Percentiles rank a stretch among this genome's conserved stretches.
phyloP scores from a whole-genome alignment of 1,284 basidiomycete genomes.

The Pseudozyma flocculosa region DNA sequence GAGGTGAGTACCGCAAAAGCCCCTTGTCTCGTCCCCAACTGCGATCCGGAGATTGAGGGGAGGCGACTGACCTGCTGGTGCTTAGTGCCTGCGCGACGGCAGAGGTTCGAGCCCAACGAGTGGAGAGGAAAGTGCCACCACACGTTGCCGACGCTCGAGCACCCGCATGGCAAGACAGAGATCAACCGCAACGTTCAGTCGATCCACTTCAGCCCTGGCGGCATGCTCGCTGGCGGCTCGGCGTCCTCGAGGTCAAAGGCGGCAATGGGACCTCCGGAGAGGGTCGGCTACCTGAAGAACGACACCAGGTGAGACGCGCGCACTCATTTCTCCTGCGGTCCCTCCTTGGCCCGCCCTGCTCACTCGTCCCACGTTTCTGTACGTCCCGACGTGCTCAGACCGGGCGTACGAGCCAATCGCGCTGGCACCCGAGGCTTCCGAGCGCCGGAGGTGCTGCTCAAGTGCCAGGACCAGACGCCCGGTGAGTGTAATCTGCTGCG shows the following conservation, averaged over 20 bases:
- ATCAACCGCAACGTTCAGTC: conserved; percentile 46
- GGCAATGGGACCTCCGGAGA: conserved; percentile 51
- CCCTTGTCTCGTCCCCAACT: no score
- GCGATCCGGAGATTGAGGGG: no score
- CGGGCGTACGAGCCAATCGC: conserved; percentile 87
- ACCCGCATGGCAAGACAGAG: conserved; percentile 45
- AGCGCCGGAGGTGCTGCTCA: conserved; percentile 92
- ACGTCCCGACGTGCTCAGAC: conserved; percentile 60
- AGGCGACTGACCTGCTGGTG: no score
- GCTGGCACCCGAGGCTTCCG: conserved; percentile 96
- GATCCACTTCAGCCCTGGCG: conserved; percentile 47
- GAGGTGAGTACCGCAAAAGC: conserved; percentile 35
- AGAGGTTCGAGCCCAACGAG: conserved; percentile 45
- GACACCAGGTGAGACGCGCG: conserved; percentile 32
- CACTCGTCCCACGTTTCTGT: neutral
- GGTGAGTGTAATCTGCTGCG: conserved; percentile 62
- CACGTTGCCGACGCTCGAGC: conserved; percentile 35
- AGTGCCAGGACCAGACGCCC: conserved; percentile 89
- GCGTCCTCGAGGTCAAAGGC: conserved; percentile 12
- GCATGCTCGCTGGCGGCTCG: conserved; percentile 58
- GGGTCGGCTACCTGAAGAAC: conserved; percentile 48
- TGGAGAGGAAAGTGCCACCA: conserved; percentile 57
- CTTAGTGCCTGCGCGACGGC: no score
- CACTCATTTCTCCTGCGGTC: no score
- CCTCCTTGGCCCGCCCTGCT: no score